Evolutionary conservation across 1,139 yeast species (phyloP), one percentile per base, ranked within the genome.

Genomic region (Protomyces arabidopsidicola): DNA sequence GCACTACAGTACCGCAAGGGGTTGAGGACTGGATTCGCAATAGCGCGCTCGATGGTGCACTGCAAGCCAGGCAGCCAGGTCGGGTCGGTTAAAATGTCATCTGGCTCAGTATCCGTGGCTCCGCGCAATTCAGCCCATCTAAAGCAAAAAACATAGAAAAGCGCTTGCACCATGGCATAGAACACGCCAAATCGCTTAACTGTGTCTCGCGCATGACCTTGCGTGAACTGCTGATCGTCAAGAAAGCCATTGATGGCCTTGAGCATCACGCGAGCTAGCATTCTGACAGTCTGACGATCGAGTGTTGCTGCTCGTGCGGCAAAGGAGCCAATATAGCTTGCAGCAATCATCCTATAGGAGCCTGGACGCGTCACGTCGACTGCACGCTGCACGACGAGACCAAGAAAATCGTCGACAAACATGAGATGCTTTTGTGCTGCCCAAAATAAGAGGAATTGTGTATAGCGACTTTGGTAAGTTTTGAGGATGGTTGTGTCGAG

Each of bases 1-100:
- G 90, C 95, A 72, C 91, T 93, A 75, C 98, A 90, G 76, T 86
- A 93, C 72, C 89, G 88, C 70, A 95, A 81, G 2, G 98, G 98
- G 73, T 93, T 95, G 78, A 93, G 90, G 9, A 55, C 35, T 71
- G 88, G 88, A 20, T 97, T 87, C 52, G 90, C 82, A 50, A 95
- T 85, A 69, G 88, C 83, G 69, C 96, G 80, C 74, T 89, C 97
- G 77, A 91, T 90, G 69, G 93, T 86, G 35, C 62, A 48, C 75
- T 91, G 97, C 56, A 91, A 74, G 56, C 83, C 85, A 69, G 91
- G 86, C 71, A 87, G 96, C 98, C 98, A 91, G 64, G 77, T 36
- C 9, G 20, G 51, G n/a, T 45, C 62, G 3, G 57, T 55, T 5
- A 50, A n/a, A 14, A 55, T 72, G 24, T 74, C 74, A 53, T 75